A percentile compares a stretch with the other conserved stretches of the same genome.
Conservation (phyloP, 2,329 filamentous ascomycete species). For the Cryphonectria parasitica region DNA sequence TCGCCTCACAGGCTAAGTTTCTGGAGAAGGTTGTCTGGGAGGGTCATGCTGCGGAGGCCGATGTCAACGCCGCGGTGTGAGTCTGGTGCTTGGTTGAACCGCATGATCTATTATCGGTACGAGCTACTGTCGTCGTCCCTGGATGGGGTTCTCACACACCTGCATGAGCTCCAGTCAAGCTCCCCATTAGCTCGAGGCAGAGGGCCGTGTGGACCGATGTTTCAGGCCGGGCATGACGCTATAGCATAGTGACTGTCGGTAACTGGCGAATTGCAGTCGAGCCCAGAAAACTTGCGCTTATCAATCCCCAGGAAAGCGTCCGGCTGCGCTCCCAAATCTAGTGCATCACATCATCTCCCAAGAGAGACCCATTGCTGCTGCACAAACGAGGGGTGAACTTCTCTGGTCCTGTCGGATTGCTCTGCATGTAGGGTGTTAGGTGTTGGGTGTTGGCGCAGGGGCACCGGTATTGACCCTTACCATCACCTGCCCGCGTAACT, state of each 20-base stretch:
- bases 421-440: not conserved
- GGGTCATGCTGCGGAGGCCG: not conserved
- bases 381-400: constrained; percentile 9
- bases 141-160: not conserved
- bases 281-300: constrained; percentile 10
- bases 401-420: constrained; percentile 21
- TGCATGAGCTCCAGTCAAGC: not conserved
- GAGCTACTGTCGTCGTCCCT: not conserved
- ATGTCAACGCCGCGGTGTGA: constrained; percentile 2
- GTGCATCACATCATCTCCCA: constrained; percentile 2
- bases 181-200: not conserved
- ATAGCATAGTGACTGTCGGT: constrained; percentile 16
- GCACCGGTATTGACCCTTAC: constrained; percentile 20
- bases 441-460: constrained; percentile 1
- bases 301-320: constrained; percentile 7
- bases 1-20: constrained; percentile 16
- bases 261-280: constrained; percentile 23
- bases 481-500: constrained; percentile 16
- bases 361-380: constrained; percentile 10
- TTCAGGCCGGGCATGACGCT: constrained; percentile 14
- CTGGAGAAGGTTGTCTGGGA: constrained; percentile 10
- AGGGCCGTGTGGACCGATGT: constrained; percentile 5
- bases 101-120: constrained; percentile 18
- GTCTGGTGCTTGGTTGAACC: constrained; percentile 6
- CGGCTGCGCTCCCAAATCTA: constrained; percentile 20